phyloP scores from a whole-genome alignment of 768 basidiomycete species.

The Lentinula guzmanii region DNA sequence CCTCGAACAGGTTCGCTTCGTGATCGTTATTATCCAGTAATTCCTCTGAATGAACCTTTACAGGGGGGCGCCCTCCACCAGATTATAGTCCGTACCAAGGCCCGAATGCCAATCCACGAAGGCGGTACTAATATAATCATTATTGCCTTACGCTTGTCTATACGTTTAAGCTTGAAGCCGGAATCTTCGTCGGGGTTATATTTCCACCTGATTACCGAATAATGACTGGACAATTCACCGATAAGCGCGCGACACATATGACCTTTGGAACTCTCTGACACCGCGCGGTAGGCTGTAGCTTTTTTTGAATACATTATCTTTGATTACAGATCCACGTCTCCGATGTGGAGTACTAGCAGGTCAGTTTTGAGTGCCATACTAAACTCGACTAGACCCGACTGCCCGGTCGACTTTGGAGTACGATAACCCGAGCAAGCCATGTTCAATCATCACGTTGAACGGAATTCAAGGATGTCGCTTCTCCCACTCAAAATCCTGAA shows the following conservation, averaged over 20 bases:
- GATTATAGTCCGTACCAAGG: constrained; percentile 86
- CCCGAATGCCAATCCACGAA: constrained; percentile 41
- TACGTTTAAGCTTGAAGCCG: neutral
- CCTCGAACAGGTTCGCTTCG: constrained; percentile 38
- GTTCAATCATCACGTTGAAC: neutral
- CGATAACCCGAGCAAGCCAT: neutral
- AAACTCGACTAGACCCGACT: neutral
- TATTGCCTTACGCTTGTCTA: neutral
- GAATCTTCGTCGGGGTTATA: neutral
- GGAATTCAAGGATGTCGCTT: neutral
- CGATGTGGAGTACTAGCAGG: neutral
- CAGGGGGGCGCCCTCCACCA: constrained; percentile 71
- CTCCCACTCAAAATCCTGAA: neutral
- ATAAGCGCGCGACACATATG: neutral
- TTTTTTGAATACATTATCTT: neutral
- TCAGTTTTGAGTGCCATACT: neutral
- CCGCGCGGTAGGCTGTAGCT: neutral
- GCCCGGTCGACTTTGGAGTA: neutral
- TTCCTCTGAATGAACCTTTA: constrained; percentile 3
- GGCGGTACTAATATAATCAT: constrained; percentile 9
- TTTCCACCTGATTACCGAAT: neutral
- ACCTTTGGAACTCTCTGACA: neutral
- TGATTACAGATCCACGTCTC: neutral
- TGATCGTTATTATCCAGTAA: constrained; percentile 1
- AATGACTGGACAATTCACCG: neutral